Evolutionary conservation across 495 filamentous ascomycete genomes (phyloP), one percentile per base, ranked within the genome.

Genomic region (Xylaria sp.): DNA sequence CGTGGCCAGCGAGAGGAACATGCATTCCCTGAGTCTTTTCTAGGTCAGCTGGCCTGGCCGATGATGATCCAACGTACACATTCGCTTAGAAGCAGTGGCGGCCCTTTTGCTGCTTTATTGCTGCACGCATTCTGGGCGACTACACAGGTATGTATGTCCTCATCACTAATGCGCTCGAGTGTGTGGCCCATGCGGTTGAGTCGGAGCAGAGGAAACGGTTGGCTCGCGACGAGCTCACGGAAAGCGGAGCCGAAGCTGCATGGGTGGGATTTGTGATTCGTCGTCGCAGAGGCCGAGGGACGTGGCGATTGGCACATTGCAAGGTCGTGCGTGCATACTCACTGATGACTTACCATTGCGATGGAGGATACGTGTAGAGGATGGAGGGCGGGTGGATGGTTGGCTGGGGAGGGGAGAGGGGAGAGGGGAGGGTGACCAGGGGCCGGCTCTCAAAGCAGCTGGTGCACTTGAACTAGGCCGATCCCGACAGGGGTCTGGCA

Each of bases 221-320:
- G 59, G 67, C 43, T 43, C 31, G 37, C 41, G 58, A 70, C 40
- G 55, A 44, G 44, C 35, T 41, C 21, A 70, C 37, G 58, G 68
- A 50, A 69, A 70, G 68, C 46, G 48, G 68, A 70, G 21, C 68
- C 68, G 68, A 63, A 17, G 33, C 55, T 63, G 46, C 44, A n/a
- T 41, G 48, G 41, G 43, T 29, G 67, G 31, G 19, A 69, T 68
- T 69, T 46, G 24, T 61, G 37, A 69, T 59, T 61, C 40, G 46
- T 33, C 68, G 33, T 53, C 21, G 35, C 19, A 17, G 5, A 26
- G 46, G 44, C 40, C 58, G 35, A 52, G 58, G 46, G 17, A 46
- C 35, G 44, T 52, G 44, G 41, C 40, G 31, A 63, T 61, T 63
- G 58, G 58, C 17, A 35, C 40, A 46, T 12, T 58, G 40, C 52